Conservation (phyloP, 495 filamentous ascomycete species). For the Pseudomonodictys pantanalensis region DNA sequence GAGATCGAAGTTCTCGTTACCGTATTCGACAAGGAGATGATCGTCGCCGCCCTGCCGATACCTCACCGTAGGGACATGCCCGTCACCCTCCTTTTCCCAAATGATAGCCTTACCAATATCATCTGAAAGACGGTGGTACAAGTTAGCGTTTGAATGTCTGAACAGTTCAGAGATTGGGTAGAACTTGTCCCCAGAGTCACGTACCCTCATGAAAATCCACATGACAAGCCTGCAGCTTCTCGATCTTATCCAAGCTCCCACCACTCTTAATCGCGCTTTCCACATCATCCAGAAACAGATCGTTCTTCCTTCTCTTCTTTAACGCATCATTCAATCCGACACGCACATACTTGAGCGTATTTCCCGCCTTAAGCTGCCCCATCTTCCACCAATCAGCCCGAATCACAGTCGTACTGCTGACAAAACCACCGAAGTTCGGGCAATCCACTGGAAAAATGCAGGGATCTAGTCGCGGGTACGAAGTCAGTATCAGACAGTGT, state of each 20-base stretch:
- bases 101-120: conserved; percentile 42
- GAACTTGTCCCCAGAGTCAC: too few relatives aligned
- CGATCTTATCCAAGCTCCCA: conserved; percentile 32
- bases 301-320: conserved; percentile 35
- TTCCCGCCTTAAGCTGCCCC: conserved; percentile 60
- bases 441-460: conserved; percentile 58
- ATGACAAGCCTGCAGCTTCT: conserved; percentile 30
- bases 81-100: conserved; percentile 42
- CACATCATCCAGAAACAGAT: conserved; percentile 43
- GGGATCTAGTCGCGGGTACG: too few relatives aligned
- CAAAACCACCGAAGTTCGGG: conserved; percentile 60
- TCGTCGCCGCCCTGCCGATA: conserved; percentile 56
- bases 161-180: too few relatives aligned
- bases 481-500: too few relatives aligned
- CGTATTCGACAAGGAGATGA: conserved; percentile 55
- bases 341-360: conserved; percentile 48
- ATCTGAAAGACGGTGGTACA: too few relatives aligned
- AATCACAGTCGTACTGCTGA: conserved; percentile 54
- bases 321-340: conserved; percentile 51
- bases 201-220: conserved; percentile 10
- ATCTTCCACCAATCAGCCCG: conserved; percentile 58
- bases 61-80: conserved; percentile 44
- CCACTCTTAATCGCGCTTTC: conserved; percentile 26
- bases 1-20: conserved; percentile 48
- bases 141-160: too few relatives aligned